Percentiles rank a stretch among this genome's conserved stretches.
These are phyloP conservation scores for Simmondsia chinensis DNA, from an alignment of 148 eudicot genomes.

Conservation along the genomic window DNA sequence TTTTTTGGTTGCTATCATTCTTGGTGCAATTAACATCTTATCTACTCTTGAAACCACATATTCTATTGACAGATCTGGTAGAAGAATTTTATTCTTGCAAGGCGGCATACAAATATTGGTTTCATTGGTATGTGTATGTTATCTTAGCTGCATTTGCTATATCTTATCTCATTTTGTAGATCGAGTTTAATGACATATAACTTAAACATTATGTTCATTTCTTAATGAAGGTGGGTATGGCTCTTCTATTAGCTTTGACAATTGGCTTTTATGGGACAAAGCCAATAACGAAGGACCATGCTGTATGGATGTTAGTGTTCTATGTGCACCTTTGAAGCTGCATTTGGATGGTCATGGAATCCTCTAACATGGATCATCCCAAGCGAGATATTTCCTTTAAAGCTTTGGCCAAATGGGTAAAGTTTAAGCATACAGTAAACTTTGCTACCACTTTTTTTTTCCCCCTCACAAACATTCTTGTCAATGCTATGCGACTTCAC, in stretches of 20 bases:
- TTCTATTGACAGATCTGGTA: slow-evolving; percentile 31
- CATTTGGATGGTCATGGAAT: slow-evolving; percentile 49
- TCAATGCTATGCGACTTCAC: slow-evolving; percentile 32
- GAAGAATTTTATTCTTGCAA: slow-evolving; percentile 31
- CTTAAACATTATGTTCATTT: no score
- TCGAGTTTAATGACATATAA: no score
- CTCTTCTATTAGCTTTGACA: slow-evolving; percentile 13
- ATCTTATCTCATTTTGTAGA: no score
- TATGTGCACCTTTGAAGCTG: slow-evolving; percentile 23
- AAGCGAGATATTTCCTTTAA: slow-evolving; percentile 32
- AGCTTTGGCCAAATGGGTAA: slow-evolving; percentile 25
- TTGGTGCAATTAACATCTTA: slow-evolving; percentile 21
- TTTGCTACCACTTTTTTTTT: slow-evolving; percentile 24
- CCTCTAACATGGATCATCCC: slow-evolving; percentile 37
- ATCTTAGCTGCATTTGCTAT: no score
- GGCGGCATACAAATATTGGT: slow-evolving; percentile 39
- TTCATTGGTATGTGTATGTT: no score
- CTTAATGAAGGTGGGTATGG: no score
- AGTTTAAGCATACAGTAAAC: slow-evolving; percentile 26
- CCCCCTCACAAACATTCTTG: slow-evolving; percentile 26
- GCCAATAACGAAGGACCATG: slow-evolving; percentile 5
- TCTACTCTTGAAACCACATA: slow-evolving; percentile 26
- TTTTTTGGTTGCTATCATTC: slow-evolving; percentile 24
- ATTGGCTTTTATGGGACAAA: slow-evolving; percentile 2
- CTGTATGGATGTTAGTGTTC: slow-evolving; percentile 12